Evolutionary conservation across 2,329 filamentous ascomycete species (phyloP).

Genomic region (Monosporascus sp.): DNA sequence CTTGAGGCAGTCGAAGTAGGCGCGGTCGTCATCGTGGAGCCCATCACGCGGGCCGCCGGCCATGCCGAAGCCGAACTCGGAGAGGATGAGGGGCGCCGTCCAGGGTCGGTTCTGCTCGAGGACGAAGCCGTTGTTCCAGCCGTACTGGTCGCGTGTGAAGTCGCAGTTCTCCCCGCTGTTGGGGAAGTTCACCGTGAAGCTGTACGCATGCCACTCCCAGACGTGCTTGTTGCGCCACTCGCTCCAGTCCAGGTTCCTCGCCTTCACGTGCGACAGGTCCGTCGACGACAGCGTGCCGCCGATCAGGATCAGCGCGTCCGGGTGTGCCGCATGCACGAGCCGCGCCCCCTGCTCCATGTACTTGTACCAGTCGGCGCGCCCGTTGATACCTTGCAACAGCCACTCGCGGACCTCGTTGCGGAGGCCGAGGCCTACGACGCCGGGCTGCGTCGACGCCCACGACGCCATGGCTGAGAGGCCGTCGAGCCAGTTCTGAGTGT

Average conservation of each 20-base stretch:
- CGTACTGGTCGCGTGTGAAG: constrained; percentile 37
- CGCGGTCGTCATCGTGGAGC: constrained; percentile 36
- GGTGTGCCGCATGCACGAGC: constrained; percentile 46
- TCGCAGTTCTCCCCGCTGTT: constrained; percentile 37
- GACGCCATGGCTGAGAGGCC: constrained; percentile 46
- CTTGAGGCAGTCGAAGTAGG: constrained; percentile 47
- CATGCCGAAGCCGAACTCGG: constrained; percentile 54
- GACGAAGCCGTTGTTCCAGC: constrained; percentile 45
- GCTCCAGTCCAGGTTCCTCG: constrained; percentile 35
- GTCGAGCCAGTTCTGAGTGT: constrained; percentile 47
- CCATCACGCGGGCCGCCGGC: constrained; percentile 36
- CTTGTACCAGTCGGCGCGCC: constrained; percentile 44
- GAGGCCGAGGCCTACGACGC: constrained; percentile 50
- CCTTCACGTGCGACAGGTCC: constrained; percentile 42
- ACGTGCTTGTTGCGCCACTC: constrained; percentile 48
- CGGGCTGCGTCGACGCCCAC: constrained; percentile 42
- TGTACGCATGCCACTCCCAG: constrained; percentile 57
- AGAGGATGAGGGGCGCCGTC: constrained; percentile 52
- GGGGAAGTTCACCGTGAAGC: constrained; percentile 45
- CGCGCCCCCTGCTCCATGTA: constrained; percentile 42
- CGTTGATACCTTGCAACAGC: constrained; percentile 41
- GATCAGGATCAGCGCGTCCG: constrained; percentile 47
- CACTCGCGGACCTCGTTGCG: constrained; percentile 52
- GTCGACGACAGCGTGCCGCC: constrained; percentile 50
- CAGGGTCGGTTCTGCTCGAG: constrained; percentile 39